A percentile compares a stretch with the other conserved stretches of the same genome.
Conservation (phyloP, 108 stramenopile genomes). For the Schizochytrium sp. region DNA sequence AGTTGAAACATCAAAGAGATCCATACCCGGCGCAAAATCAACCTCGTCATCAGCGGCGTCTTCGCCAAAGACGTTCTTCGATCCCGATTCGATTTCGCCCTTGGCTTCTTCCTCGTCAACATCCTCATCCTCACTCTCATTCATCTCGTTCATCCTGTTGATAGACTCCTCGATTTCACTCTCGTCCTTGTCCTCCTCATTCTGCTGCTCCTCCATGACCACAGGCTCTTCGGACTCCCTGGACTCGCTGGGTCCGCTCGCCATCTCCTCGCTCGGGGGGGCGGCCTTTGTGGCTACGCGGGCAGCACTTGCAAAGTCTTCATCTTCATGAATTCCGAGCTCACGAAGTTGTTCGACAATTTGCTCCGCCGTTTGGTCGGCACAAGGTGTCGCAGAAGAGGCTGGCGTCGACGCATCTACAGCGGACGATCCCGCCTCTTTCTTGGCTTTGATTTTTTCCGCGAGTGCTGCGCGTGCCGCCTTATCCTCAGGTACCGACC, state of each 20-base stretch:
- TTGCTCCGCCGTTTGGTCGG: not conserved
- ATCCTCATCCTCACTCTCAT: not conserved
- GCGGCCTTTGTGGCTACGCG: not conserved
- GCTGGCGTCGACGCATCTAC: not conserved
- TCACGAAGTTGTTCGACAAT: not conserved
- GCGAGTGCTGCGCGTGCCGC: not conserved
- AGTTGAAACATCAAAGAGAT: not conserved
- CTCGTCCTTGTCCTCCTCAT: too few relatives aligned
- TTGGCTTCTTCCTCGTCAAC: not conserved
- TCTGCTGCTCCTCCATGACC: too few relatives aligned
- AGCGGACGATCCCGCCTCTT: not conserved
- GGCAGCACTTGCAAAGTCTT: not conserved
- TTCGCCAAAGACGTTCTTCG: not conserved
- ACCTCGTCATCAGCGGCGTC: not conserved
- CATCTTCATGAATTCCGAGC: not conserved
- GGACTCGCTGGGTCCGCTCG: not conserved
- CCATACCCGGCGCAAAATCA: not conserved
- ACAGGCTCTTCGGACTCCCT: too few relatives aligned
- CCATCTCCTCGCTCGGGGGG: not conserved
- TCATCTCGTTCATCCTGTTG: not conserved
- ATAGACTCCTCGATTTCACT: not conserved
- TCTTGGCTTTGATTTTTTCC: not conserved
- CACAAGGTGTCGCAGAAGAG: not conserved
- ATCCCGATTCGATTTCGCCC: not conserved
- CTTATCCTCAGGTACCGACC: not conserved